Conservation (phyloP, 2,329 filamentous ascomycete species). For the Berkeleyomyces rouxiae region DNA sequence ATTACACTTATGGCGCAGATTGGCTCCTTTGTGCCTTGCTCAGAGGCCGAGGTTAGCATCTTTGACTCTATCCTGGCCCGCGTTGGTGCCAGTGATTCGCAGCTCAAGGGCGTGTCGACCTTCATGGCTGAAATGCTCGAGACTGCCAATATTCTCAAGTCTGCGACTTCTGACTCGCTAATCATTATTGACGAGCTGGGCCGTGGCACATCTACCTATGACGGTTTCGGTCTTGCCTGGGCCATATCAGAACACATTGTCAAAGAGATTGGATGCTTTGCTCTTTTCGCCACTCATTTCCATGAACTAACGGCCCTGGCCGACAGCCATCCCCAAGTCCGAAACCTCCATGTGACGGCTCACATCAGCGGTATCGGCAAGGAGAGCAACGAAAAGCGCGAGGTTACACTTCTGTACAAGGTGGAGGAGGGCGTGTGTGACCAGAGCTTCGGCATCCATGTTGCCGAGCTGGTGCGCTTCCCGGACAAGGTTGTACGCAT, state of each 20-base stretch:
- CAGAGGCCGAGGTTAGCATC: constrained; percentile 78
- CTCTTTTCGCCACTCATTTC: constrained; percentile 95
- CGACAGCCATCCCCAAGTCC: constrained; percentile 71
- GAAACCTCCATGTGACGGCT: constrained; percentile 89
- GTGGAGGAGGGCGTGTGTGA: constrained; percentile 92
- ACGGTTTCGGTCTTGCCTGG: constrained; percentile 97
- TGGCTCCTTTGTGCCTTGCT: constrained; percentile 87
- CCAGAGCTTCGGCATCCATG: constrained; percentile 95
- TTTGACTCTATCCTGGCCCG: constrained; percentile 95
- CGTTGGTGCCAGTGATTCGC: constrained; percentile 88
- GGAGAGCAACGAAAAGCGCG: constrained; percentile 40
- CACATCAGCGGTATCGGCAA: constrained; percentile 50
- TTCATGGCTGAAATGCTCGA: constrained; percentile 99
- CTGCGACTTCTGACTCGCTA: constrained; percentile 80
- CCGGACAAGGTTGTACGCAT: constrained; percentile 95
- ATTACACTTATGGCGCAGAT: constrained; percentile 95
- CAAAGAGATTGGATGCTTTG: constrained; percentile 83
- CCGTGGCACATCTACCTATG: constrained; percentile 91
- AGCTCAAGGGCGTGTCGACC: constrained; percentile 92
- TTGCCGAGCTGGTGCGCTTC: constrained; percentile 90
- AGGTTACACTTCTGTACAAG: constrained; percentile 93
- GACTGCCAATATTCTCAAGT: constrained; percentile 95
- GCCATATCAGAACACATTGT: constrained; percentile 96
- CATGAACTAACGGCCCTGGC: constrained; percentile 88
- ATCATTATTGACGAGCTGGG: constrained; percentile 98